These are phyloP conservation scores for Drosera capensis DNA, from an alignment of 148 eudicot genomes.

Conservation along the genomic window DNA sequence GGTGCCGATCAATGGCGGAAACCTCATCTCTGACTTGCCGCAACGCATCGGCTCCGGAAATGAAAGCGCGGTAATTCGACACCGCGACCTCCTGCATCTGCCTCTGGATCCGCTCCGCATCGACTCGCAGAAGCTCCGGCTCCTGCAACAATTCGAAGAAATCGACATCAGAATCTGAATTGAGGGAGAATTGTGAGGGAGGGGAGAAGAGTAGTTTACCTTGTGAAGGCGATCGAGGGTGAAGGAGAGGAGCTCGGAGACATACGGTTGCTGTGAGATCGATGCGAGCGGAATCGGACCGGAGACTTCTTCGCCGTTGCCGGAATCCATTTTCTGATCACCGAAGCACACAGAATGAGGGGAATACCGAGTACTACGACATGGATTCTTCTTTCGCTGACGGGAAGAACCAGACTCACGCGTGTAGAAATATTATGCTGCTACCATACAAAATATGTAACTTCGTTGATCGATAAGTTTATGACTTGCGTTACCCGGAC, in stretches of 20 bases:
- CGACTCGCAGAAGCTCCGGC: slow-evolving; percentile 90
- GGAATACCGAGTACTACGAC: too few species aligned
- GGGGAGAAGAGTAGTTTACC: slow-evolving; percentile 16
- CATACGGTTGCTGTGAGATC: slow-evolving; percentile 80
- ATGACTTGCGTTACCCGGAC: too few species aligned
- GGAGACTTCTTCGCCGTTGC: slow-evolving; percentile 22
- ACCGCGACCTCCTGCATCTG: slow-evolving; percentile 99
- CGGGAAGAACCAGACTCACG: too few species aligned
- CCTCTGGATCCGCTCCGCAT: slow-evolving; percentile 85
- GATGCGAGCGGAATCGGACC: slow-evolving; percentile 77
- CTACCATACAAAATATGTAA: too few species aligned
- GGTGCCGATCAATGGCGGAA: slow-evolving; percentile 77
- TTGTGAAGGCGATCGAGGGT: slow-evolving; percentile 99
- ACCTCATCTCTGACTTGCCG: slow-evolving; percentile 62
- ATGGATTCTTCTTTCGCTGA: too few species aligned
- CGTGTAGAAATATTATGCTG: too few species aligned
- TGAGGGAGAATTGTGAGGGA: background rate
- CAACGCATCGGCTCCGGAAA: slow-evolving; percentile 90
- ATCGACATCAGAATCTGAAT: too few species aligned
- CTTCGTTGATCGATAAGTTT: too few species aligned
- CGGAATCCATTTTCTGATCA: too few species aligned
- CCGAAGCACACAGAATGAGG: too few species aligned
- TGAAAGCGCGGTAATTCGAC: slow-evolving; percentile 81
- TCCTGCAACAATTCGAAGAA: too few species aligned
- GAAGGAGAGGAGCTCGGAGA: slow-evolving; percentile 94